Conservation (phyloP, 2,329 filamentous ascomycete genomes). For the Aphanocladium album region DNA sequence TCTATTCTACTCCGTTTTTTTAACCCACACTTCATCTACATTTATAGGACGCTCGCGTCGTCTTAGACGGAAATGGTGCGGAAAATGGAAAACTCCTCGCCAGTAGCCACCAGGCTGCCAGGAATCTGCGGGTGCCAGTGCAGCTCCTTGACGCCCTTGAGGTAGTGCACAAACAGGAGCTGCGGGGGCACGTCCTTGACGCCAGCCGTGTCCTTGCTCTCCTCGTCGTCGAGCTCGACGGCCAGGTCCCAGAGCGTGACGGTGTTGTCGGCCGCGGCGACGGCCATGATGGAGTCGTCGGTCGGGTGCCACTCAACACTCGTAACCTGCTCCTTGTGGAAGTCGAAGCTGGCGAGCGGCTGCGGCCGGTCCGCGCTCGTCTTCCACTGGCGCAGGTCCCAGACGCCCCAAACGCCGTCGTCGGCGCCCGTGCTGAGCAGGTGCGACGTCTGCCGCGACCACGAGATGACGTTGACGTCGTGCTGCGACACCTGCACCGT, state of each 20-base stretch:
- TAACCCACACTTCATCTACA: not conserved
- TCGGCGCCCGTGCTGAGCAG: conserved; percentile 89
- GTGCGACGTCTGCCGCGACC: conserved; percentile 84
- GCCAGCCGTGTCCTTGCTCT: conserved; percentile 83
- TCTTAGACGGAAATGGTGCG: conserved; percentile 73
- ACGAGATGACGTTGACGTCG: conserved; percentile 95
- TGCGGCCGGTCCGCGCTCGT: conserved; percentile 54
- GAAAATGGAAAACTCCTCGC: conserved; percentile 81
- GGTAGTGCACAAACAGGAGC: conserved; percentile 93
- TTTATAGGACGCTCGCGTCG: too few species aligned
- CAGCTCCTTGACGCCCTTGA: conserved; percentile 88
- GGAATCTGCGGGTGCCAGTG: conserved; percentile 98
- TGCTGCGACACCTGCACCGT: conserved; percentile 76
- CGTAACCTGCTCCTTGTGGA: conserved; percentile 96
- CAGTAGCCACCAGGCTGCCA: conserved; percentile 82
- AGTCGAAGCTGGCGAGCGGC: conserved; percentile 88
- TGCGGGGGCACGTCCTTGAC: conserved; percentile 90
- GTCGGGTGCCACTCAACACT: conserved; percentile 96
- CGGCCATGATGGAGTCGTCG: conserved; percentile 91
- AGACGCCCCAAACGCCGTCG: conserved; percentile 90
- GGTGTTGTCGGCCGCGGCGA: conserved; percentile 89
- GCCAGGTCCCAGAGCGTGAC: conserved; percentile 95
- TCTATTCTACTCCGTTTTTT: not conserved
- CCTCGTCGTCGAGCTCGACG: conserved; percentile 94
- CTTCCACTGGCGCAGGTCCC: conserved; percentile 96